Evolutionary conservation across 148 eudicot genomes (phyloP).

Genomic region (Linanthus parryae): DNA sequence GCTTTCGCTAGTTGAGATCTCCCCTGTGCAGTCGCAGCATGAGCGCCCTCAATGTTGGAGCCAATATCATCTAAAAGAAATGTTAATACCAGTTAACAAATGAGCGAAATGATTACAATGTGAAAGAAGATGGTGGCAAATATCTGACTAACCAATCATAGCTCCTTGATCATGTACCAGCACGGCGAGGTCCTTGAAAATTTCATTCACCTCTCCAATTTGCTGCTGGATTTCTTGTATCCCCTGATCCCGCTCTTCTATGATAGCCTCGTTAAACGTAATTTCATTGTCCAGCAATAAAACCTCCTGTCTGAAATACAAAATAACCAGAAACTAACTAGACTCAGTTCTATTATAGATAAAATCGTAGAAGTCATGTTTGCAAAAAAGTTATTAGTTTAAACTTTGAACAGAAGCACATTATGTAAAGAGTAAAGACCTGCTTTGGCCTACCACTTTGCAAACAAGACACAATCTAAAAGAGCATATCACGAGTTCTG

Average conservation of each 20-base stretch:
- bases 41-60: conserved; percentile 40
- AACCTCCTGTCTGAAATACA: conserved; percentile 38
- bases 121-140: background rate
- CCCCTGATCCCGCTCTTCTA: conserved; percentile 68
- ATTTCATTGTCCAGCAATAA: conserved; percentile 38
- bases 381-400: no score
- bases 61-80: conserved; percentile 49
- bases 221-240: conserved; percentile 58
- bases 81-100: no score
- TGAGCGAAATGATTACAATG: background rate
- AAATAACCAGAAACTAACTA: no score
- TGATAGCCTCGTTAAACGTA: conserved; percentile 44
- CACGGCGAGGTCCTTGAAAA: conserved; percentile 59
- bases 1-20: conserved; percentile 43
- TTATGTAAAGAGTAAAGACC: no score
- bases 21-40: conserved; percentile 35
- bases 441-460: no score
- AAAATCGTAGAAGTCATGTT: no score
- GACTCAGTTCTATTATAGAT: no score
- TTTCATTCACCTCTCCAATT: conserved; percentile 57
- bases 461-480: no score
- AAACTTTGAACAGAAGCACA: no score
- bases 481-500: no score
- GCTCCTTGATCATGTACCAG: conserved; percentile 48
- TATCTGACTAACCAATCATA: conserved; percentile 36